These are phyloP conservation scores for Aaosphaeria pasadenensis DNA, from an alignment of 2,329 filamentous ascomycete genomes.

Conservation along the genomic window DNA sequence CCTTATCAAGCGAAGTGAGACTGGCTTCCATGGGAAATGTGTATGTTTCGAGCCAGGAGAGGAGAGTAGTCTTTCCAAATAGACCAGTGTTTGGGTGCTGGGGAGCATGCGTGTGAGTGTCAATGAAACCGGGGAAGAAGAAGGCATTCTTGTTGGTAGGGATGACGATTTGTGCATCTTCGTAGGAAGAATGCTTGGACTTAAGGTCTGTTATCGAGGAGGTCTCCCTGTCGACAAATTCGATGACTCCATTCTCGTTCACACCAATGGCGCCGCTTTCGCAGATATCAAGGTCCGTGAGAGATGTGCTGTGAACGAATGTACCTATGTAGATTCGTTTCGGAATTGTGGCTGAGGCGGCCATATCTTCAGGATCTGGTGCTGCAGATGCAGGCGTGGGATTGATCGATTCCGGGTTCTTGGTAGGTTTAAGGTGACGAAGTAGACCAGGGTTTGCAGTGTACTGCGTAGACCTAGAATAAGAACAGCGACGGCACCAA, in stretches of 20 bases:
- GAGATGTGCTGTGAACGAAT: conserved; percentile 57
- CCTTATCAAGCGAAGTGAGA: conserved; percentile 61
- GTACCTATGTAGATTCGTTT: conserved; percentile 56
- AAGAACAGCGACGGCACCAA: not conserved
- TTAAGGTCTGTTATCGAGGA: conserved; percentile 19
- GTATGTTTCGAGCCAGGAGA: conserved; percentile 92
- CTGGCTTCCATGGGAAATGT: conserved; percentile 91
- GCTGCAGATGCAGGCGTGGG: not conserved
- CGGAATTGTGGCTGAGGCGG: conserved; percentile 22
- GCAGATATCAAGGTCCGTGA: conserved; percentile 49
- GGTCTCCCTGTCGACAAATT: conserved; percentile 42
- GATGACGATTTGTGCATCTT: conserved; percentile 35
- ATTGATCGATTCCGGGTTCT: not conserved
- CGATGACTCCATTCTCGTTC: conserved; percentile 52
- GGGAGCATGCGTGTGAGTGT: conserved; percentile 92
- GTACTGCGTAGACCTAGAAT: not conserved
- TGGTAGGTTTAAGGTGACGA: not conserved
- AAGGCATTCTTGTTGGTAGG: conserved; percentile 56
- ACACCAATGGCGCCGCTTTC: conserved; percentile 50
- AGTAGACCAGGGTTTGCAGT: not conserved
- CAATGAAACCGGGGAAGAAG: conserved; percentile 82
- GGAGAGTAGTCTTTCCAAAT: conserved; percentile 87
- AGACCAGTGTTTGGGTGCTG: conserved; percentile 94
- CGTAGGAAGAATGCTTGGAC: conserved; percentile 13
- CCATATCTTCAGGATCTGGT: conserved; percentile 15